These are phyloP conservation scores for Crithidia acanthocephali DNA, from an alignment of 208 protist species.

Conservation along the genomic window DNA sequence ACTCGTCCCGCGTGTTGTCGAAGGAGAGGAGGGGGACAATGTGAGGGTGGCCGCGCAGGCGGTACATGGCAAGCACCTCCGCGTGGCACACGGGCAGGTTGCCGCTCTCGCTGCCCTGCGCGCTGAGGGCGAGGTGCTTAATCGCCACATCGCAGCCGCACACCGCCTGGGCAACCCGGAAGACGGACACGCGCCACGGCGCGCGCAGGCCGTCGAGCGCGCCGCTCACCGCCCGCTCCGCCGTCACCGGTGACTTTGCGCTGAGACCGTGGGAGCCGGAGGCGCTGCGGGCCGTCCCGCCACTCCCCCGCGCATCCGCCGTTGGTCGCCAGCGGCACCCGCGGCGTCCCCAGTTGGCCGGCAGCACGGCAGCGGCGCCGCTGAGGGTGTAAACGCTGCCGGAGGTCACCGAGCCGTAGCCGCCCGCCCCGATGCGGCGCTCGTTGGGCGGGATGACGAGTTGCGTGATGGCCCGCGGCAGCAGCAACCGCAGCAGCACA, in stretches of 20 bases:
- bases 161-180: conserved; percentile 18
- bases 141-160: conserved; percentile 48
- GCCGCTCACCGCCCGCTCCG: conserved; percentile 5
- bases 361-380: conserved; percentile 11
- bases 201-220: conserved; percentile 17
- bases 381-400: conserved; percentile 20
- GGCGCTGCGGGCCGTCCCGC: conserved; percentile 7
- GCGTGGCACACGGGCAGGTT: conserved; percentile 69
- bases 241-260: not conserved
- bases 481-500: conserved; percentile 61
- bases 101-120: conserved; percentile 52
- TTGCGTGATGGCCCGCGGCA: conserved; percentile 42
- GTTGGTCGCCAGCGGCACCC: conserved; percentile 22
- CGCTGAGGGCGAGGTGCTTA: conserved; percentile 67
- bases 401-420: conserved; percentile 67
- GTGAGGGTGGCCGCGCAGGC: conserved; percentile 60
- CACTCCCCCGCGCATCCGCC: not conserved
- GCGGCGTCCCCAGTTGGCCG: conserved; percentile 23
- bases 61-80: conserved; percentile 73
- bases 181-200: conserved; percentile 27
- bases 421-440: conserved; percentile 68
- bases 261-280: not conserved
- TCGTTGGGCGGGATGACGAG: conserved; percentile 26
- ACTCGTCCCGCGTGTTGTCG: conserved; percentile 70
- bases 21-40: conserved; percentile 67